Base-by-base conservation (phyloP, 108 stramenopile species). In the Skeletonema potamos region DNA sequence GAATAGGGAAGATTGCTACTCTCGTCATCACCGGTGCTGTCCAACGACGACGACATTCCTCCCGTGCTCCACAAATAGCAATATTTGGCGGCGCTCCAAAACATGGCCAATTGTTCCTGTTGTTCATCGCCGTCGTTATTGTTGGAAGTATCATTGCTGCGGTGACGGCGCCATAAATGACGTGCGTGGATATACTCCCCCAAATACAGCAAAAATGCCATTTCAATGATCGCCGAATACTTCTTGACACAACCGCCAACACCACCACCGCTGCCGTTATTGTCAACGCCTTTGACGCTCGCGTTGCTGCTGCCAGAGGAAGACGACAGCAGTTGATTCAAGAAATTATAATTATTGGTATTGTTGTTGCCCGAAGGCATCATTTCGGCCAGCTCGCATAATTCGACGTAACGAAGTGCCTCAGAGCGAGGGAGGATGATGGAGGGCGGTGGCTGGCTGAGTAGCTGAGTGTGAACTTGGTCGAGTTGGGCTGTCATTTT, bases 161-260 rank as follows among this genome's bases (percentile, higher is more conserved):
- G 36, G 12, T 55, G 34, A 34, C 77, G 73, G 57, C 73, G 61
- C 74, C 77, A 82, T 29, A 79, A 64, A 64, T 82, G 77, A 33
- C 66, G 66, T 17, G 73, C 82, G 67, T 82, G 82, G 26, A 29
- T 51, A 15, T 79, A 82, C 44, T 82, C 82, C 18, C 70, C 74
- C 58, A 82, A 62, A 73, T 74, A 70, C 3, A 82, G 58, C 41
- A 82, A 54, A 32, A 73, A 58, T 4, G 81, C 81, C 81, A 82
- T 82, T 63, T 82, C 60, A 27, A 70, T 66, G 29, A 82, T 72
- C 27, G 64, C 29, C 34, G 65, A 11, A 29, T 48, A 43, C 8
- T 70, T 63, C 44, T 60, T 70, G 20, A 1, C 18, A 30, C 28
- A 33, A 13, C 15, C 56, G 30, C 26, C 24, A 30, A 3, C 10